Evolutionary conservation across 306 rosid species (phyloP).

Genomic region (Trifolium dubium): DNA sequence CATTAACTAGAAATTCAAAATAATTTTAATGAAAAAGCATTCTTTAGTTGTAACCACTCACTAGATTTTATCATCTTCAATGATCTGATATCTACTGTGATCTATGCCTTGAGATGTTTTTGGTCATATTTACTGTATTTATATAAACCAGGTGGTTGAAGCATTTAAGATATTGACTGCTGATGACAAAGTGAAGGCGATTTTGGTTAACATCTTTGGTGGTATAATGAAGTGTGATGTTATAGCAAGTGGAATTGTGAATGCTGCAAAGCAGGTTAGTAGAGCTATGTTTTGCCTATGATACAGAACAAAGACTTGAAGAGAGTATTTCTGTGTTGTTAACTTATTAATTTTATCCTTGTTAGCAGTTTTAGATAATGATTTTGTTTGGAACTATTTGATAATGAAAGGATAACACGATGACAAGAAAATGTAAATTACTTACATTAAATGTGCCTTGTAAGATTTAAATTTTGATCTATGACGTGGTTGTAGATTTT

Average conservation of each 20-base stretch:
- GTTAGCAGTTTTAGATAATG: slow-evolving; percentile 14
- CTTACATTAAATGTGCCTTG: slow-evolving; percentile 15
- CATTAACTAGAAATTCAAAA: slow-evolving; percentile 15
- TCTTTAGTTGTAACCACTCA: slow-evolving; percentile 14
- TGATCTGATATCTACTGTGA: not conserved
- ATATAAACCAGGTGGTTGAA: slow-evolving; percentile 77
- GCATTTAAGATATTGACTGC: slow-evolving; percentile 97
- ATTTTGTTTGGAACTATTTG: slow-evolving; percentile 12
- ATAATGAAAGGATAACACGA: slow-evolving; percentile 1
- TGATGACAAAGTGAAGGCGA: slow-evolving; percentile 95
- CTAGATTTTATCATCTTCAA: slow-evolving; percentile 22
- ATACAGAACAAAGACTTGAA: not conserved
- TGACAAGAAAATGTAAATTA: slow-evolving; percentile 17
- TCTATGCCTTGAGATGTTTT: slow-evolving; percentile 14
- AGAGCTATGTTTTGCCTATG: not conserved
- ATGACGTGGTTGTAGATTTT: slow-evolving; percentile 23
- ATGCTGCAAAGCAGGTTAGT: slow-evolving; percentile 92
- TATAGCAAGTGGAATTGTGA: slow-evolving; percentile 97
- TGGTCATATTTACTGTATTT: slow-evolving; percentile 34
- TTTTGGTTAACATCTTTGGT: slow-evolving; percentile 96
- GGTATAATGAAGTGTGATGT: slow-evolving; percentile 99
- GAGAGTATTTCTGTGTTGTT: not conserved
- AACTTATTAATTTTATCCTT: slow-evolving; percentile 8
- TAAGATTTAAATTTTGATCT: slow-evolving; percentile 37
- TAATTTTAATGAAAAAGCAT: not conserved